These are phyloP conservation scores for Athelia psychrophila DNA, from an alignment of 1,284 basidiomycete genomes.

Conservation along the genomic window DNA sequence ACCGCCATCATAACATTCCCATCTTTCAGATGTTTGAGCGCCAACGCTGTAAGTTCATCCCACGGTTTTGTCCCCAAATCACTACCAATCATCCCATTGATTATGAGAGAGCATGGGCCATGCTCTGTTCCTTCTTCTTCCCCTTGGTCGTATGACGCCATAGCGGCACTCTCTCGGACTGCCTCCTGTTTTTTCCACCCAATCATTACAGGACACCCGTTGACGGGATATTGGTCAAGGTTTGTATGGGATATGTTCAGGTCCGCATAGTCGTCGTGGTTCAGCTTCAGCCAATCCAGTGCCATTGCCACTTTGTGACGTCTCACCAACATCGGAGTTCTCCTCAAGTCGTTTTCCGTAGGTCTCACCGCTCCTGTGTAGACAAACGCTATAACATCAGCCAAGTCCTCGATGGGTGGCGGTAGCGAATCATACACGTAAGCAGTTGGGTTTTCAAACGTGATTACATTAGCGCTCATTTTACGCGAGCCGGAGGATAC, in stretches of 20 bases:
- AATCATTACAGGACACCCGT: conserved; percentile 16
- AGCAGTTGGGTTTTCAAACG: conserved; percentile 6
- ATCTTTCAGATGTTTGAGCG: conserved; percentile 16
- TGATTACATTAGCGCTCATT: conserved; percentile 8
- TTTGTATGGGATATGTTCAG: conserved; percentile 20
- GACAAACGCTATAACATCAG: conserved; percentile 9
- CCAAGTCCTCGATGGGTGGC: conserved; percentile 7
- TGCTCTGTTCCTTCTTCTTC: conserved; percentile 12
- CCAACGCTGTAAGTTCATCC: conserved; percentile 8
- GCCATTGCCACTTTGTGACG: conserved; percentile 16
- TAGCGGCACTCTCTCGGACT: too few species aligned
- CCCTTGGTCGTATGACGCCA: not conserved
- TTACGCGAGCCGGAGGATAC: conserved; percentile 4
- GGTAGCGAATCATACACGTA: conserved; percentile 10
- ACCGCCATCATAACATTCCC: conserved; percentile 15
- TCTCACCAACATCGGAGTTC: conserved; percentile 29
- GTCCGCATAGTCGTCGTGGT: conserved; percentile 24
- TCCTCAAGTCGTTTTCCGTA: conserved; percentile 17
- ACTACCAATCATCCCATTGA: conserved; percentile 15
- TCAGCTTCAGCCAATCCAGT: conserved; percentile 29
- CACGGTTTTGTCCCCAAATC: conserved; percentile 6
- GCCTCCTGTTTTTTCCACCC: too few species aligned
- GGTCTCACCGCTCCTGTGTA: conserved; percentile 10
- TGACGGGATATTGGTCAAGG: conserved; percentile 17
- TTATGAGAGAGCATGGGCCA: conserved; percentile 15